phyloP scores from a whole-genome alignment of 2,329 filamentous ascomycete genomes.

The Colletotrichum gloeosporioides region DNA sequence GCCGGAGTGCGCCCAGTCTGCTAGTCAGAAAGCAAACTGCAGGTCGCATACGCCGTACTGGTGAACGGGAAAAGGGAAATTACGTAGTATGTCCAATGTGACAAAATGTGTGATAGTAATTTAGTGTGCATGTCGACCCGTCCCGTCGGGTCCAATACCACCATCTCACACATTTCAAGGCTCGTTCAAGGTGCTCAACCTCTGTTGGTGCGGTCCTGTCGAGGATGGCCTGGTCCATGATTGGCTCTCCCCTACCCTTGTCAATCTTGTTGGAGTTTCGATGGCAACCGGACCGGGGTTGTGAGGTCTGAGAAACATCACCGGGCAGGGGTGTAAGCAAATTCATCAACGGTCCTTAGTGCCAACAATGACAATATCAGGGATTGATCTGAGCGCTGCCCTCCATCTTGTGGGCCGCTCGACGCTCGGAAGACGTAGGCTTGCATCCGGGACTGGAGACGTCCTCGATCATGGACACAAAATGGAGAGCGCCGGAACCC shows the following conservation, averaged over 20 bases:
- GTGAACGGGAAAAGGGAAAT: background rate
- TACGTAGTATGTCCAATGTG: background rate
- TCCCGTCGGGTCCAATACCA: background rate
- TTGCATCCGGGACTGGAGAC: background rate
- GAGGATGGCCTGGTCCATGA: background rate
- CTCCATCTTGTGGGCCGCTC: background rate
- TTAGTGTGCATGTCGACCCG: background rate
- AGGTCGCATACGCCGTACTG: background rate
- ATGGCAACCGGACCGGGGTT: background rate
- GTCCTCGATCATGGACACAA: background rate
- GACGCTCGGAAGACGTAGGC: background rate
- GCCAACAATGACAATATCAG: background rate
- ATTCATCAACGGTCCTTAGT: background rate
- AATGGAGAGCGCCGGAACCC: background rate
- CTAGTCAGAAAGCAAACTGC: background rate
- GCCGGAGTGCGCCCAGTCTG: background rate
- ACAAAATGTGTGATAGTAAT: background rate
- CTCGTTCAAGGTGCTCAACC: background rate
- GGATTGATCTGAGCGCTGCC: background rate
- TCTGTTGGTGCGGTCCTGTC: background rate
- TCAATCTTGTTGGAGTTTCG: background rate
- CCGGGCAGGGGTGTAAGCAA: background rate
- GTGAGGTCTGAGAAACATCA: background rate
- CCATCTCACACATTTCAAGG: background rate
- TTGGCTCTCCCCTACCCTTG: background rate